Evolutionary conservation across 2,329 filamentous ascomycete species (phyloP).

Genomic region (Lachnellula cervina): DNA sequence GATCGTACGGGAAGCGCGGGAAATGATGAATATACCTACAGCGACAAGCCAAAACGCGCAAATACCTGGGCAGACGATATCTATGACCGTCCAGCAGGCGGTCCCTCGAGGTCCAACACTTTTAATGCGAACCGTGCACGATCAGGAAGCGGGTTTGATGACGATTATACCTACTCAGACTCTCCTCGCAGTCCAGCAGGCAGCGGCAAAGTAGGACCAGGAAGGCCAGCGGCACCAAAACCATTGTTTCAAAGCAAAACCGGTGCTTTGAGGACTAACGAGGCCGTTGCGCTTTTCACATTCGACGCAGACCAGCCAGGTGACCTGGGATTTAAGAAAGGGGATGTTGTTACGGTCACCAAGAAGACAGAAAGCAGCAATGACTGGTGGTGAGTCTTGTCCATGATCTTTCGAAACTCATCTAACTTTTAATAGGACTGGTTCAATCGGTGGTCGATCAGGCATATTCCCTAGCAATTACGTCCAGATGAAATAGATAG

Average conservation of each 20-base stretch:
- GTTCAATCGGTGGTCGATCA: conserved; percentile 74
- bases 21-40: conserved; percentile 46
- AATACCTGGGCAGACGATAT: conserved; percentile 72
- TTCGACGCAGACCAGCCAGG: conserved; percentile 93
- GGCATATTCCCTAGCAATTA: conserved; percentile 91
- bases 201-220: conserved; percentile 51
- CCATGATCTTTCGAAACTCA: not conserved
- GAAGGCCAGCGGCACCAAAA: conserved; percentile 81
- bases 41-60: conserved; percentile 55
- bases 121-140: conserved; percentile 35
- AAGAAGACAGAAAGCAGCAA: conserved; percentile 92
- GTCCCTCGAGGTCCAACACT: conserved; percentile 15
- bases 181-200: conserved; percentile 35
- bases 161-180: conserved; percentile 53
- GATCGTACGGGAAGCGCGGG: conserved; percentile 40
- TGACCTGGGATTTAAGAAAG: conserved; percentile 94
- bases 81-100: conserved; percentile 54
- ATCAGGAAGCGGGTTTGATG: conserved; percentile 38
- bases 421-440: conserved; percentile 59
- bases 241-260: conserved; percentile 68
- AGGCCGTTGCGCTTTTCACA: conserved; percentile 86
- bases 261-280: conserved; percentile 59
- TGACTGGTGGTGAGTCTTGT: conserved; percentile 78
- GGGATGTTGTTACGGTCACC: conserved; percentile 88
- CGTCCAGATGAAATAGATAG: conserved; percentile 52